These are phyloP conservation scores for Rubia yunnanensis DNA, from an alignment of 257 asterid genomes.

Conservation along the genomic window DNA sequence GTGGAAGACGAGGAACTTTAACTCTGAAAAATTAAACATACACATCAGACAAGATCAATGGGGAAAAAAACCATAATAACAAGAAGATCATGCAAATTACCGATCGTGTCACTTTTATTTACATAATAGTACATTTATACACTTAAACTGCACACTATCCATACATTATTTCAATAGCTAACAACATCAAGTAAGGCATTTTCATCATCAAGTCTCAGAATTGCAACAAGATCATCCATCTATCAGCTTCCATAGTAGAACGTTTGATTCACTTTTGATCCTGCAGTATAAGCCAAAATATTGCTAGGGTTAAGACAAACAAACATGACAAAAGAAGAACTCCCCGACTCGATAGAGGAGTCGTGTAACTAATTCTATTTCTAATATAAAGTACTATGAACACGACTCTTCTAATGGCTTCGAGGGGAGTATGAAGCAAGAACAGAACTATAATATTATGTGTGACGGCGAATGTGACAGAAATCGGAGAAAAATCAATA, in stretches of 20 bases:
- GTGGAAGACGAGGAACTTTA: no score
- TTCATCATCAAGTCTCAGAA: neutral
- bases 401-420: neutral
- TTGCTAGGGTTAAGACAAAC: neutral
- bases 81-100: neutral
- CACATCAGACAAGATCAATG: no score
- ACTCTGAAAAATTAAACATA: no score
- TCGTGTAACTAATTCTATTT: no score
- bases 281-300: slow-evolving; percentile 4
- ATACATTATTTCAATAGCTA: neutral
- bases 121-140: slow-evolving; percentile 3
- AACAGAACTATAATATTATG: neutral
- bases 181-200: neutral
- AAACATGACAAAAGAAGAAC: neutral
- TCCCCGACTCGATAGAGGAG: neutral
- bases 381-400: neutral
- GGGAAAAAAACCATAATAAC: no score
- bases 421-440: neutral
- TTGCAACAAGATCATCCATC: neutral
- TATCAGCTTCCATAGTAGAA: neutral
- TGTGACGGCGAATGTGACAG: no score
- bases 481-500: neutral
- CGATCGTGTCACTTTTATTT: neutral
- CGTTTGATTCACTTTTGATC: neutral
- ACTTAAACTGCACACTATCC: neutral